A percentile compares a stretch with the other conserved stretches of the same genome.
Conservation (phyloP, 345 rosid genomes). For the Gossypium herbaceum region DNA sequence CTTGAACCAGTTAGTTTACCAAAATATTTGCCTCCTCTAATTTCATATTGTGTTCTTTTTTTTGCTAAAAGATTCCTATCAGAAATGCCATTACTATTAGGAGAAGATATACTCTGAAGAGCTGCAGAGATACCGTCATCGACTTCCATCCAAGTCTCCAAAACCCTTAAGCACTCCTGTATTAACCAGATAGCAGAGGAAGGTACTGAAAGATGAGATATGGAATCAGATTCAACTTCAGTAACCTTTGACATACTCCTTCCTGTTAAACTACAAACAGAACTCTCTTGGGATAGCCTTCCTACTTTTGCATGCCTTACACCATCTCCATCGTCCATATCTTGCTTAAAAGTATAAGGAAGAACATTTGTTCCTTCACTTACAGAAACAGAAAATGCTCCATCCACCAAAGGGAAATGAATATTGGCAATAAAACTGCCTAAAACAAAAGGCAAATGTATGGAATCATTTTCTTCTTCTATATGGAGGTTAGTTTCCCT, state of each 20-base stretch:
- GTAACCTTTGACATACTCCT: conserved; percentile 34
- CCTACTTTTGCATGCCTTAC: conserved; percentile 83
- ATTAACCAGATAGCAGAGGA: conserved; percentile 52
- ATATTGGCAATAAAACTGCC: conserved; percentile 58
- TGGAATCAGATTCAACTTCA: conserved; percentile 33
- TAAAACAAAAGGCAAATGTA: conserved; percentile 55
- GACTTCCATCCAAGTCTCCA: conserved; percentile 63
- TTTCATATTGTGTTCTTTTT: conserved; percentile 48
- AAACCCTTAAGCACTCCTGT: conserved; percentile 66
- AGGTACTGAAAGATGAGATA: conserved; percentile 40
- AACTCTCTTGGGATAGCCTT: conserved; percentile 64
- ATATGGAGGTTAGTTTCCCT: conserved; percentile 77
- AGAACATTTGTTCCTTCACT: conserved; percentile 35
- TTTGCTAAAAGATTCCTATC: conserved; percentile 44
- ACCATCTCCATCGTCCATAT: conserved; percentile 50
- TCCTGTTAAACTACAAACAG: conserved; percentile 52
- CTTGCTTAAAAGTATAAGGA: conserved; percentile 25
- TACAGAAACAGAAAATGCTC: conserved; percentile 39
- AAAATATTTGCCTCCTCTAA: conserved; percentile 47
- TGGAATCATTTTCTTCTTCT: conserved; percentile 68
- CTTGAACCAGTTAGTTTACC: conserved; percentile 48
- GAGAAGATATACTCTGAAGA: conserved; percentile 29
- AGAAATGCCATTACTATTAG: conserved; percentile 31
- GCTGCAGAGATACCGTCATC: conserved; percentile 48
- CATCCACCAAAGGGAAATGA: conserved; percentile 71